Evolutionary conservation across 2,329 filamentous ascomycete species (phyloP).

Genomic region (Fonsecaea multimorphosa): DNA sequence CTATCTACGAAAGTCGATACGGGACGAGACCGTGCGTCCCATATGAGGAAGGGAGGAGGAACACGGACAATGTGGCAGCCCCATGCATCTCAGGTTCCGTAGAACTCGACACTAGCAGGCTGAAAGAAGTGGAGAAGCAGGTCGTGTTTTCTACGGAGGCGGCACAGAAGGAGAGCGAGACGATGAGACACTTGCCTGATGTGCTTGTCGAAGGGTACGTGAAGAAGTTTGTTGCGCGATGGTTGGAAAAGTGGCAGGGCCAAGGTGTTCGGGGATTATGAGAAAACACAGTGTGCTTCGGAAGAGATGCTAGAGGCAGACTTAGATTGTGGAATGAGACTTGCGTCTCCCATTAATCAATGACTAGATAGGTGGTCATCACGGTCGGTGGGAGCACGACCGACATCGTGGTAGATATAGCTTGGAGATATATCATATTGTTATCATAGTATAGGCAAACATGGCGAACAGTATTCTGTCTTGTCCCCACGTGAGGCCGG

Average conservation of each 20-base stretch:
- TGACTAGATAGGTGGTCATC: too few species aligned
- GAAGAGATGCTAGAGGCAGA: not conserved
- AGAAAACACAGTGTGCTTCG: not conserved
- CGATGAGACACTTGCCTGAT: not conserved
- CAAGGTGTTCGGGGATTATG: not conserved
- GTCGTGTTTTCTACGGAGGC: not conserved
- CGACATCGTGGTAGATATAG: too few species aligned
- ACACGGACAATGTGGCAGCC: not conserved
- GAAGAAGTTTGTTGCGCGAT: not conserved
- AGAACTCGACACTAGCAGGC: not conserved
- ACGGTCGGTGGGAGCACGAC: too few species aligned
- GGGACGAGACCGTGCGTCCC: not conserved
- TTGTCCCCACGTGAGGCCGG: too few species aligned
- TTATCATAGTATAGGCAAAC: too few species aligned
- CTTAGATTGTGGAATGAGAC: not conserved
- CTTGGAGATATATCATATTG: too few species aligned
- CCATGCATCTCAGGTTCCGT: not conserved
- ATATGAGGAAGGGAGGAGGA: not conserved
- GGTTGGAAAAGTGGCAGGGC: not conserved
- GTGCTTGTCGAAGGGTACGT: not conserved
- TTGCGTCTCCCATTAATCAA: too few species aligned
- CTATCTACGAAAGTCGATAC: slow-evolving; percentile 53
- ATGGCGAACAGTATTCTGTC: too few species aligned
- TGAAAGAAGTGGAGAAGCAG: not conserved
- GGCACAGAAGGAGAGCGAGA: not conserved